Evolutionary conservation across 176 grass and related monocot species (phyloP).

Genomic region (Rhynchospora pubera): DNA sequence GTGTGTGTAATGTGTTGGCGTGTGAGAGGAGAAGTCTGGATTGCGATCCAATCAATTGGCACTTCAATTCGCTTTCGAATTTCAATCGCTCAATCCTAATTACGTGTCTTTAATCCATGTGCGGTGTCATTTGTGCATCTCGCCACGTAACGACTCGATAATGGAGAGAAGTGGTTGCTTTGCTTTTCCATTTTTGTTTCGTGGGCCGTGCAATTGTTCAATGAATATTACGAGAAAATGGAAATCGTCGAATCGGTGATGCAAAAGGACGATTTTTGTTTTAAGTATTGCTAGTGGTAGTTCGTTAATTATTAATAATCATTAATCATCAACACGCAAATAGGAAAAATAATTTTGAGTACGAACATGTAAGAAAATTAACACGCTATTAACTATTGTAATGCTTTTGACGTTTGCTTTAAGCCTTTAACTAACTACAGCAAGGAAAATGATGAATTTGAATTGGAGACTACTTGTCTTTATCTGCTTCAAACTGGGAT

Average conservation of each 20-base stretch:
- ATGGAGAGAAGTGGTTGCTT: not conserved
- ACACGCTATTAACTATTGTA: too few relatives aligned
- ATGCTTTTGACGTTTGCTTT: too few relatives aligned
- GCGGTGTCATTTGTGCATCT: not conserved
- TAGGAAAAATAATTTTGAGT: too few relatives aligned
- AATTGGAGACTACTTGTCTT: too few relatives aligned
- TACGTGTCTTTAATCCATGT: not conserved
- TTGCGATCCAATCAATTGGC: conserved; percentile 11
- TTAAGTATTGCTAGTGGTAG: not conserved
- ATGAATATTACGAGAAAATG: not conserved
- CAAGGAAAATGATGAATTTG: too few relatives aligned
- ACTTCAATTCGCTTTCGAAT: not conserved
- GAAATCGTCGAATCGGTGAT: not conserved
- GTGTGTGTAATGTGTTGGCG: not conserved
- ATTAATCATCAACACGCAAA: too few relatives aligned
- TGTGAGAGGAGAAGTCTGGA: not conserved
- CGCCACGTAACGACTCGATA: not conserved
- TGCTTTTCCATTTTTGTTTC: not conserved
- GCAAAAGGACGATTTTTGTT: not conserved
- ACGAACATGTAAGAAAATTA: too few relatives aligned
- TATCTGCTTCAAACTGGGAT: too few relatives aligned
- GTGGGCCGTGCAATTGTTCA: not conserved
- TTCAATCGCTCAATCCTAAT: not conserved
- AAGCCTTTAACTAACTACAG: too few relatives aligned
- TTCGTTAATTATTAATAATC: not conserved